Base-by-base conservation (phyloP, 768 basidiomycete species). In the Collybia mongolica region DNA sequence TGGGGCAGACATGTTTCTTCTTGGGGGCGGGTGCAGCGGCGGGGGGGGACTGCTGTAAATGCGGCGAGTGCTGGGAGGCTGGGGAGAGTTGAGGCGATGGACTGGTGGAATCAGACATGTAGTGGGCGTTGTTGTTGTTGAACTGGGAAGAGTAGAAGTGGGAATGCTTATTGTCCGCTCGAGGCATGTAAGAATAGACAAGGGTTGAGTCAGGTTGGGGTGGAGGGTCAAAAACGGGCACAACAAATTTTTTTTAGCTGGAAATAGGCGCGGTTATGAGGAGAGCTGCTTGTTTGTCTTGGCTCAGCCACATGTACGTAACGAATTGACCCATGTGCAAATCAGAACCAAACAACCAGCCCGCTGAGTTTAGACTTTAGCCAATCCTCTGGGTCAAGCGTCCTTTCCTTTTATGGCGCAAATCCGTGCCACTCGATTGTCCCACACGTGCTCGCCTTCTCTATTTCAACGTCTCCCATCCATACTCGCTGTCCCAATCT, bases 1-100 rank as follows among this genome's bases (percentile, higher is more conserved):
- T 83, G 1, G 66, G 57, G 63, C 93, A 95, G 49, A 87, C 66
- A 59, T 93, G 77, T 54, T 75, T 78, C 64, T 77, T 77, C 64
- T 76, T 77, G 2, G 60, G 41, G 2, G 64, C 56, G 14, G 64
- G 5, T 5, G 52, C 18, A 5, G 55, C 56, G 55, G 28, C 52
- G 52, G 23, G 37, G 37, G 36, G 5, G 9, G 26, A 28, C 26
- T 28, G 26, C 26, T 28, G 26, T 9, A 28, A 5, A 28, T 28
- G 26, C 9, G 26, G 51, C 3, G 46, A 37, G 20, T 17, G 58
- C 52, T 26, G 54, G 28, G 45, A 28, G 28, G 57, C 45, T 26
- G 70, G 63, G 26, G 64, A 49, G 5, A 57, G 60, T 6, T 66
- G 65, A 2, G 68, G 57, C n/a, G 57, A 64, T 15, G 66, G 46